Evolutionary conservation across 495 filamentous ascomycete genomes (phyloP).

Genomic region (Penicillium atrosanguineum): DNA sequence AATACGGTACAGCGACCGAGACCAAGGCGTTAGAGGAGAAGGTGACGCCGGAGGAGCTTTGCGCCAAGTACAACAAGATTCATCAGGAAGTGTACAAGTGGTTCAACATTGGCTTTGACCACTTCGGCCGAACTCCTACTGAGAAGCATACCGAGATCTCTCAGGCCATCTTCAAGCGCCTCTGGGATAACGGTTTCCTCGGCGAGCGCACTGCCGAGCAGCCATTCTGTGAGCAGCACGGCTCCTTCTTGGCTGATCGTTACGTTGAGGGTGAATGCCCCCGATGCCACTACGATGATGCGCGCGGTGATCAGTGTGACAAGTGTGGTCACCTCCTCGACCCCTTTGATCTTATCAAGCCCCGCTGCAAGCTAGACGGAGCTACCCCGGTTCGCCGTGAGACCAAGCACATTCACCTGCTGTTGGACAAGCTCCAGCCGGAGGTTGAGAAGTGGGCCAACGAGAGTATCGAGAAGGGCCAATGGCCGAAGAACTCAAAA

Average conservation of each 20-base stretch:
- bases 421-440: constrained; percentile 74
- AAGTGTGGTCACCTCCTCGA: constrained; percentile 80
- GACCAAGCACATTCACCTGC: constrained; percentile 73
- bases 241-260: constrained; percentile 85
- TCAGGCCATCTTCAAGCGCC: constrained; percentile 77
- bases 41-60: constrained; percentile 68
- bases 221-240: constrained; percentile 82
- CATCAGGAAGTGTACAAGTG: constrained; percentile 86
- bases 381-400: constrained; percentile 69
- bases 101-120: constrained; percentile 83
- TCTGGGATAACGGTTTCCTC: constrained; percentile 78
- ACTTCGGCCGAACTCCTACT: constrained; percentile 82
- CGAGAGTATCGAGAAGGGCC: constrained; percentile 54
- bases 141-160: constrained; percentile 80
- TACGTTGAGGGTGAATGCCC: constrained; percentile 91
- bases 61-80: constrained; percentile 80
- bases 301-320: constrained; percentile 85
- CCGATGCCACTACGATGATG: constrained; percentile 75
- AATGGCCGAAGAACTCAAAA: constrained; percentile 75
- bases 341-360: constrained; percentile 59
- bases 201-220: constrained; percentile 74
- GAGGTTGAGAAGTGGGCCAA: constrained; percentile 70
- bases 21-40: constrained; percentile 71
- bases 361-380: constrained; percentile 78
- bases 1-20: constrained; percentile 87